Conservation (phyloP, 345 rosid genomes). For the Cardiospermum halicacabum region DNA sequence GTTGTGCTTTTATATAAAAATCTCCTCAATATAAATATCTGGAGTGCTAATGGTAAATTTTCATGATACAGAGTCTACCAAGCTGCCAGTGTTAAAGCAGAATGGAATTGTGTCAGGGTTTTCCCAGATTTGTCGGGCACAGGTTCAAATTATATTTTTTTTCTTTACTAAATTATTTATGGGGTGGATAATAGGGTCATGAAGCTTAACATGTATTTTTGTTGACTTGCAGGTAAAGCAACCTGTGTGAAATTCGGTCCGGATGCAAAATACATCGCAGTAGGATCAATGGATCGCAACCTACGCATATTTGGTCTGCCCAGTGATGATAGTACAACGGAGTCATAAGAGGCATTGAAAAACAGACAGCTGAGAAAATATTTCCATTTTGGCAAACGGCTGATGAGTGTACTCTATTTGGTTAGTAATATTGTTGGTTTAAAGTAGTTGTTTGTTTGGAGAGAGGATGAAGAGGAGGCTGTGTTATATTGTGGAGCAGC, state of each 20-base stretch:
- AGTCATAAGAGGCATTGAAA: slow-evolving; percentile 25
- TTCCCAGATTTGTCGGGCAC: slow-evolving; percentile 98
- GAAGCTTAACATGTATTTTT: background rate
- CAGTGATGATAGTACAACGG: slow-evolving; percentile 39
- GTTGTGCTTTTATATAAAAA: background rate
- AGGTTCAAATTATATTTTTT: slow-evolving; percentile 41
- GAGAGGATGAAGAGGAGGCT: background rate
- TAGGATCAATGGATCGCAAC: slow-evolving; percentile 92
- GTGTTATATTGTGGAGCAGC: background rate
- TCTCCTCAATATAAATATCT: background rate
- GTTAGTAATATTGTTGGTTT: background rate
- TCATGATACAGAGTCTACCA: slow-evolving; percentile 62
- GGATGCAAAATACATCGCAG: slow-evolving; percentile 75
- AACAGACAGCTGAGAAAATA: background rate
- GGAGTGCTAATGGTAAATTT: background rate
- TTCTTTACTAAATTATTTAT: background rate
- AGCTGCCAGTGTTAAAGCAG: slow-evolving; percentile 87
- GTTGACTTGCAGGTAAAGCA: slow-evolving; percentile 49
- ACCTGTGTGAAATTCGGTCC: slow-evolving; percentile 73
- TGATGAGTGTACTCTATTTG: background rate
- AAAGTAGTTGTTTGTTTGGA: background rate
- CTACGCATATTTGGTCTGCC: slow-evolving; percentile 80
- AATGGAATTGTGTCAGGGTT: slow-evolving; percentile 84
- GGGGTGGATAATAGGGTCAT: background rate
- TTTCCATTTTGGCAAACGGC: background rate